phyloP scores from a whole-genome alignment of 352 stramenopile genomes.

The Peronospora farinosa region DNA sequence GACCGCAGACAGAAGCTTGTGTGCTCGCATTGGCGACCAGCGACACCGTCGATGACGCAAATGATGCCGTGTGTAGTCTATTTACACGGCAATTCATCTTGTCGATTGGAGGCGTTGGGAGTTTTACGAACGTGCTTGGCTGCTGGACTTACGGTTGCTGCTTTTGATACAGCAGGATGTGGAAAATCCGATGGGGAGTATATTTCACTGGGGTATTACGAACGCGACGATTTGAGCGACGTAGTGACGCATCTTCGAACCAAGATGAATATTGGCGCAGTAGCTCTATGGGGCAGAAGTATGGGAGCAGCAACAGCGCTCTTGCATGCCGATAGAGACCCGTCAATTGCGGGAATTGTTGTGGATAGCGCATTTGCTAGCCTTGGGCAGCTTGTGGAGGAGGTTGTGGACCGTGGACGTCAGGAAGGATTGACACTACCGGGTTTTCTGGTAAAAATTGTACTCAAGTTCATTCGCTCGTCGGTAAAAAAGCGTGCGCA shows the following conservation, averaged over 20 bases:
- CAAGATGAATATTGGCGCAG: constrained; percentile 87
- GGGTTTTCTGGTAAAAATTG: constrained; percentile 87
- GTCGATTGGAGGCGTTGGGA: constrained; percentile 91
- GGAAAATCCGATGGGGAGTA: constrained; percentile 95
- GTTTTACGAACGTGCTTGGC: constrained; percentile 85
- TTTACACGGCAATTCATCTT: constrained; percentile 96
- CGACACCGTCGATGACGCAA: constrained; percentile 27
- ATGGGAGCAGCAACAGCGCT: constrained; percentile 98
- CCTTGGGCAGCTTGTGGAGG: constrained; percentile 92
- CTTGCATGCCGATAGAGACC: constrained; percentile 95
- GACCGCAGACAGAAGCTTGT: constrained; percentile 81
- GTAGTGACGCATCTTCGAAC: constrained; percentile 92
- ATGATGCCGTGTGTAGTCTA: constrained; percentile 92
- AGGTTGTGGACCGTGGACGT: constrained; percentile 95
- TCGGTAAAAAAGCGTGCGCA: constrained; percentile 89
- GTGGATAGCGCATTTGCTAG: constrained; percentile 96
- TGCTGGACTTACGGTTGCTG: constrained; percentile 91
- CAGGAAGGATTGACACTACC: constrained; percentile 91
- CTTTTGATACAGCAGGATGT: constrained; percentile 96
- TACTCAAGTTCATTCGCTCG: constrained; percentile 86
- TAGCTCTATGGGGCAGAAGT: constrained; percentile 95
- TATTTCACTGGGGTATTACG: constrained; percentile 96
- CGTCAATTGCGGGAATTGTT: constrained; percentile 94
- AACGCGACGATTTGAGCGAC: constrained; percentile 83
- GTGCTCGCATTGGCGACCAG: constrained; percentile 93